Percentiles rank a stretch among this genome's conserved stretches.
phyloP scores from a whole-genome alignment of 129 eudicot species.

The Lonicera japonica region DNA sequence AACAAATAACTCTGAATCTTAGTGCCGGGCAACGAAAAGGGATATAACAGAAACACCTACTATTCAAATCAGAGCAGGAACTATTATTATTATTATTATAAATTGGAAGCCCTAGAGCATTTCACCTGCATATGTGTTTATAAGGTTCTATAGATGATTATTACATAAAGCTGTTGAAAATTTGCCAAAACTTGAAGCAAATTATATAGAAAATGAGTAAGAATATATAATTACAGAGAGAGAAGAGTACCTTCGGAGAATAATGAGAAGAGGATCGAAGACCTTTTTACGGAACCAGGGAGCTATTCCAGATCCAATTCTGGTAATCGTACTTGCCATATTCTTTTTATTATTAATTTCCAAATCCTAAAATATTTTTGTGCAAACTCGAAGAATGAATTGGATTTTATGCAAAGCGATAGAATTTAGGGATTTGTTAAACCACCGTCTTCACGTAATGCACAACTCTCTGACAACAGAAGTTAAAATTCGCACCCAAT shows the following conservation, averaged over 20 bases:
- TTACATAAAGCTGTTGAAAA: neutral
- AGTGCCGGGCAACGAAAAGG: no score
- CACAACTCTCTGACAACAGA: no score
- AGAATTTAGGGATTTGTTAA: neutral
- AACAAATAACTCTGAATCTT: neutral
- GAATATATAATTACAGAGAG: no score
- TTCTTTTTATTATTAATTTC: neutral
- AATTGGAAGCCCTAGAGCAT: neutral
- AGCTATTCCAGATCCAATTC: conserved; percentile 31
- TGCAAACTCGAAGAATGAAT: neutral
- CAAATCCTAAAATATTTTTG: neutral
- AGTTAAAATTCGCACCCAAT: no score
- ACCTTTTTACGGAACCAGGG: conserved; percentile 53
- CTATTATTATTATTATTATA: no score
- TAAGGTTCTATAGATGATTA: no score
- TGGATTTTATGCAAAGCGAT: no score
- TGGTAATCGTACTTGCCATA: conserved; percentile 26
- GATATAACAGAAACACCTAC: no score
- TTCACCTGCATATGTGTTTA: neutral
- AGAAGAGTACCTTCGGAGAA: conserved; percentile 61
- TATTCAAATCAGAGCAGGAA: neutral
- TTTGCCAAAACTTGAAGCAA: no score
- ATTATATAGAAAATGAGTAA: no score
- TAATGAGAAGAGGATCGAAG: conserved; percentile 68
- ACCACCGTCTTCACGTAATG: no score